These are phyloP conservation scores for Candida peoriensis DNA, from an alignment of 805 yeast genomes.

Conservation along the genomic window DNA sequence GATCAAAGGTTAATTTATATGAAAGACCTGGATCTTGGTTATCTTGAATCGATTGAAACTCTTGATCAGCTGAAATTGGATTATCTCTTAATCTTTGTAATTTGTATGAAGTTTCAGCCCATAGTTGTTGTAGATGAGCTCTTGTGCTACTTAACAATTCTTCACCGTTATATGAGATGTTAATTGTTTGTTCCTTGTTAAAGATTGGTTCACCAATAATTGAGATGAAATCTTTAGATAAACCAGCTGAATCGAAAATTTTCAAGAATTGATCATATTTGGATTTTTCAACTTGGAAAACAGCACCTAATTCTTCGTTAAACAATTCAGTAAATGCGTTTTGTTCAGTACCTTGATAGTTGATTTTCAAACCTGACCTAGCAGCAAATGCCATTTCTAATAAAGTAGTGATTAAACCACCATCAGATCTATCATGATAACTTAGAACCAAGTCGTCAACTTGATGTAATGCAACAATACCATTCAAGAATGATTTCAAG, in stretches of 20 bases:
- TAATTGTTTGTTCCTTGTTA: slow-evolving; percentile 46
- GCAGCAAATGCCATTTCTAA: slow-evolving; percentile 98
- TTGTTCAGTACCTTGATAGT: slow-evolving; percentile 32
- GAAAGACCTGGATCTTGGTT: slow-evolving; percentile 87
- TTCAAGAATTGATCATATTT: slow-evolving; percentile 51
- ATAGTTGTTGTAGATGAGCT: slow-evolving; percentile 67
- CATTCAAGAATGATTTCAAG: slow-evolving; percentile 64
- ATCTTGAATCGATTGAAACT: slow-evolving; percentile 67
- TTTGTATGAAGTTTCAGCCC: slow-evolving; percentile 87
- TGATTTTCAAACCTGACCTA: slow-evolving; percentile 72
- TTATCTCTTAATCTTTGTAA: slow-evolving; percentile 92
- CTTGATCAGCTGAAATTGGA: slow-evolving; percentile 87
- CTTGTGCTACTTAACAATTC: slow-evolving; percentile 51
- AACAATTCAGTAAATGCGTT: slow-evolving; percentile 58
- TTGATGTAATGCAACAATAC: slow-evolving; percentile 70
- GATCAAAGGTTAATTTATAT: slow-evolving; percentile 70
- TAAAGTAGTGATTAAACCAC: slow-evolving; percentile 83
- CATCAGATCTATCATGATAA: slow-evolving; percentile 95
- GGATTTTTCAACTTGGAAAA: slow-evolving; percentile 70
- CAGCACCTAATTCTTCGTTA: slow-evolving; percentile 94
- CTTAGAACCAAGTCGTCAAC: slow-evolving; percentile 57
- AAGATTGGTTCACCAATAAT: slow-evolving; percentile 68
- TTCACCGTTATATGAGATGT: slow-evolving; percentile 41
- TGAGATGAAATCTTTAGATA: slow-evolving; percentile 48
- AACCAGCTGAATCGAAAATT: slow-evolving; percentile 53